These are phyloP conservation scores for Yamadazyma philogaea DNA, from an alignment of 805 yeast genomes.

Conservation along the genomic window DNA sequence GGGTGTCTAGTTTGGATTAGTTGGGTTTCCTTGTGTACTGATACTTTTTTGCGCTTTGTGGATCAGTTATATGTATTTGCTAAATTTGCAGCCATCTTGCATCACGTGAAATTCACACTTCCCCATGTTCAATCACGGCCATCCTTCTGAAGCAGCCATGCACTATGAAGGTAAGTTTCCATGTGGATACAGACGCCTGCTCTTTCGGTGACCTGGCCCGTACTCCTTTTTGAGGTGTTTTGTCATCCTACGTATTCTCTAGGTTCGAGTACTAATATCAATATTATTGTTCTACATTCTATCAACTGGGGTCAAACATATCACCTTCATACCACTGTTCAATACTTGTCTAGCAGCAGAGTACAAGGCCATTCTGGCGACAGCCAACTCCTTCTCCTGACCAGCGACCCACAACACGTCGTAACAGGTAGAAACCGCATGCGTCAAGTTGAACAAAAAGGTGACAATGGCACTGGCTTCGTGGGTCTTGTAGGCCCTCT, in stretches of 20 bases:
- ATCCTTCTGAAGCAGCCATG: no score
- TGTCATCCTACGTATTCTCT: no score
- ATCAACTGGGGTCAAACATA: conserved; percentile 97
- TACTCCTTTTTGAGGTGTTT: no score
- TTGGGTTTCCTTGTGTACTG: no score
- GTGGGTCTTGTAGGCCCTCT: conserved; percentile 75
- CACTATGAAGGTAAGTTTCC: no score
- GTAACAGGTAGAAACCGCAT: conserved; percentile 93
- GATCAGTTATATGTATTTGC: no score
- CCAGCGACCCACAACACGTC: conserved; percentile 97
- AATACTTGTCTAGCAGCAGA: conserved; percentile 86
- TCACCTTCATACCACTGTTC: conserved; percentile 80
- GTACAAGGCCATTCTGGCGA: conserved; percentile 89
- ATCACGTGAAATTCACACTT: neutral
- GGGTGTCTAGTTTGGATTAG: no score
- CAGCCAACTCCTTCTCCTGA: conserved; percentile 80
- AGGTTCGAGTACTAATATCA: neutral
- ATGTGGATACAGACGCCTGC: no score
- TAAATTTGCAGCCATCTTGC: neutral
- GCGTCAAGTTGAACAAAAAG: conserved; percentile 86
- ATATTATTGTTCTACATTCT: conserved; percentile 63
- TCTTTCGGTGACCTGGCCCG: no score
- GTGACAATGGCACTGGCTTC: conserved; percentile 96
- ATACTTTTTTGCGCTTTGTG: no score
- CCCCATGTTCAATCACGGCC: no score